Percentiles rank a stretch among this genome's conserved stretches.
Evolutionary conservation across 257 asterid species (phyloP).

Genomic region (Ballota nigra): DNA sequence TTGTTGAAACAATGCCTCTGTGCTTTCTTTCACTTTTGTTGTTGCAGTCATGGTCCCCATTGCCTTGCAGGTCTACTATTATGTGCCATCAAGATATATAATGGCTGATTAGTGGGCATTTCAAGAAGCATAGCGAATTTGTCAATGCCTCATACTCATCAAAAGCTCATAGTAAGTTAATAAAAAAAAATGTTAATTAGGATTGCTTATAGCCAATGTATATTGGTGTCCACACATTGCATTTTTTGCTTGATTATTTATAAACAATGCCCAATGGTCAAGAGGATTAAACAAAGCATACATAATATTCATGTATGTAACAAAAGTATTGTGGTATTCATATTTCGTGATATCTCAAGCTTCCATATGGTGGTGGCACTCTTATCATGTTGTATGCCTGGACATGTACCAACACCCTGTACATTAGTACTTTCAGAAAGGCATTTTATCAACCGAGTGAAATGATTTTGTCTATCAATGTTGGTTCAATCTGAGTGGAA

Average conservation of each 20-base stretch:
- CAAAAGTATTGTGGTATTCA: too few species aligned
- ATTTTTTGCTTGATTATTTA: not conserved
- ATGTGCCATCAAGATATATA: constrained; percentile 18
- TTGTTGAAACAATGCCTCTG: too few species aligned
- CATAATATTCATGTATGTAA: too few species aligned
- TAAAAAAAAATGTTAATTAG: constrained; percentile 13
- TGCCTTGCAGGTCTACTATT: constrained; percentile 10
- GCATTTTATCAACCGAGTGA: not conserved
- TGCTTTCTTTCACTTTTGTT: too few species aligned
- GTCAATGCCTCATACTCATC: constrained; percentile 4
- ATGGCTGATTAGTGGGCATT: not conserved
- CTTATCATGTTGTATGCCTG: not conserved
- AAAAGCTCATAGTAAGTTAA: not conserved
- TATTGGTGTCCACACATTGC: constrained; percentile 1
- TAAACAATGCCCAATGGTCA: not conserved
- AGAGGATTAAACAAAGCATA: not conserved
- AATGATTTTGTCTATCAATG: not conserved
- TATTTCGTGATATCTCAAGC: too few species aligned
- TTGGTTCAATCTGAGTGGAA: not conserved
- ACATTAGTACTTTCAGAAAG: not conserved
- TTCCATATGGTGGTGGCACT: not conserved
- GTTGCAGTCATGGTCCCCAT: constrained; percentile 43
- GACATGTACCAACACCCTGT: not conserved
- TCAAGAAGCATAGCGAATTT: constrained; percentile 3
- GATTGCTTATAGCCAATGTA: not conserved